These are phyloP conservation scores for Plectranthus barbatus DNA, from an alignment of 257 asterid genomes.

Conservation along the genomic window DNA sequence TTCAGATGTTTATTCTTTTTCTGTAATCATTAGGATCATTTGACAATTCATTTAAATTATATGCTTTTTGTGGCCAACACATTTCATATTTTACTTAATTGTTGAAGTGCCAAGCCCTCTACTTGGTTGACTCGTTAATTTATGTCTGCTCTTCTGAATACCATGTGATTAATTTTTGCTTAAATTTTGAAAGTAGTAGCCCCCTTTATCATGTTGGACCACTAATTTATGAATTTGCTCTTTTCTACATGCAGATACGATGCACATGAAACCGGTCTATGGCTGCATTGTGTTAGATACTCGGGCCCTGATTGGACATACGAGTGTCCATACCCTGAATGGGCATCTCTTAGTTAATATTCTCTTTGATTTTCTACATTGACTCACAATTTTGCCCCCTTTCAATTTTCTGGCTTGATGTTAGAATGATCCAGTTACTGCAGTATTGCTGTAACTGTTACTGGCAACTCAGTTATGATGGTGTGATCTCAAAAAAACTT, in stretches of 20 bases:
- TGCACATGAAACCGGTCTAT: constrained; percentile 69
- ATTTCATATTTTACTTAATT: neutral
- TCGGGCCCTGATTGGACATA: constrained; percentile 75
- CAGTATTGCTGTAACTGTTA: no score
- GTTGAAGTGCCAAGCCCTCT: neutral
- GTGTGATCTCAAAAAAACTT: neutral
- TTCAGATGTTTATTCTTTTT: neutral
- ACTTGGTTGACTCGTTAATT: neutral
- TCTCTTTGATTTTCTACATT: neutral
- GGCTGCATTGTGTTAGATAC: constrained; percentile 81
- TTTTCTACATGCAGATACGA: constrained; percentile 58
- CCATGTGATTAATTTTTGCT: neutral
- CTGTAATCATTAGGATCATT: neutral
- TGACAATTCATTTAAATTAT: neutral
- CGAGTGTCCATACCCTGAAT: constrained; percentile 75
- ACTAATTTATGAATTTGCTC: neutral
- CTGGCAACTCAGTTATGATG: no score
- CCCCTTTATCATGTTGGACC: neutral
- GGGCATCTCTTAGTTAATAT: constrained; percentile 52
- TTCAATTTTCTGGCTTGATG: neutral
- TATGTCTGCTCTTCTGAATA: neutral
- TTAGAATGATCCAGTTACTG: neutral
- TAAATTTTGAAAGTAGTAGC: neutral
- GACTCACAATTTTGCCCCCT: neutral
- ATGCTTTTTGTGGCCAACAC: neutral